Percentiles rank a stretch among this genome's conserved stretches.
Conservation (phyloP, 1,284 basidiomycete genomes). For the Agroathelia rolfsii region DNA sequence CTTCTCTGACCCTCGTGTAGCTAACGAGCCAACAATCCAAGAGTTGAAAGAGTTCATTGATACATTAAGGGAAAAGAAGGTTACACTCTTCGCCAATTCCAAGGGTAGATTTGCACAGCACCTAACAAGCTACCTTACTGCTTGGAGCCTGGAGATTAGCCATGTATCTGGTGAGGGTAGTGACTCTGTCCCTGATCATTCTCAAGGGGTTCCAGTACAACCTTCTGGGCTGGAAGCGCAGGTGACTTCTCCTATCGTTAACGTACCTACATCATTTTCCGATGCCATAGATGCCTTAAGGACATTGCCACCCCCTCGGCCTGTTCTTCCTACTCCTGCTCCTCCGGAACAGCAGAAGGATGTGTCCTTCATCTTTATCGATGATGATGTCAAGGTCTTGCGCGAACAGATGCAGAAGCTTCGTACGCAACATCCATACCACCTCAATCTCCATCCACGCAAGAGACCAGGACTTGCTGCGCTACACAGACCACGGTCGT, state of each 20-base stretch:
- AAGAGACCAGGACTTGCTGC: conserved; percentile 71
- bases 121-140: conserved; percentile 82
- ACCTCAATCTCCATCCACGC: conserved; percentile 31
- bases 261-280: not conserved
- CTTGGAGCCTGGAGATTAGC: conserved; percentile 88
- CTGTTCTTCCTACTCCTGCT: not conserved
- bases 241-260: conserved; percentile 8
- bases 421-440: conserved; percentile 44
- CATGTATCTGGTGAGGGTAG: conserved; percentile 64
- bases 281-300: conserved; percentile 1
- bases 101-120: conserved; percentile 83
- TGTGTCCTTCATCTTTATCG: conserved; percentile 72
- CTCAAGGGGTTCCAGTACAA: no score
- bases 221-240: conserved; percentile 15
- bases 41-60: conserved; percentile 76
- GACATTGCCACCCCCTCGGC: not conserved
- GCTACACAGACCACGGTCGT: conserved; percentile 67
- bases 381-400: conserved; percentile 76
- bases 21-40: conserved; percentile 65
- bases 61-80: conserved; percentile 71
- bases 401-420: conserved; percentile 60
- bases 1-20: conserved; percentile 34
- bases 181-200: no score
- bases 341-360: conserved; percentile 3
- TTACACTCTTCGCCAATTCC: conserved; percentile 72